A percentile compares a stretch with the other conserved stretches of the same genome.
phyloP scores from a whole-genome alignment of 2,329 filamentous ascomycete genomes.

The Botrytis tulipae region DNA sequence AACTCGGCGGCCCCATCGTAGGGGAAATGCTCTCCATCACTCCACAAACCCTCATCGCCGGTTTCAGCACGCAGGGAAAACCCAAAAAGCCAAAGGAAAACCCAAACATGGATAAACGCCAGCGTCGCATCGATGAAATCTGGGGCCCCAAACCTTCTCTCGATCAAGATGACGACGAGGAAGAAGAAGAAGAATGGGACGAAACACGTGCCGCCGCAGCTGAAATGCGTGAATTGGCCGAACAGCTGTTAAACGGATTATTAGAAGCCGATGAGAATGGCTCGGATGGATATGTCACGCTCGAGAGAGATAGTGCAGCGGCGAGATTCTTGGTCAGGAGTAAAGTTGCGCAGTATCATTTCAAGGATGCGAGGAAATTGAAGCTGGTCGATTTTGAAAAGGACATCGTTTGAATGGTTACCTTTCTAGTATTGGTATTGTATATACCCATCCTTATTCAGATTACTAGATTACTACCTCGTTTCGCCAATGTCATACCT shows the following conservation, averaged over 20 bases:
- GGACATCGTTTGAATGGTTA: conserved; percentile 39
- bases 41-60: conserved; percentile 56
- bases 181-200: conserved; percentile 43
- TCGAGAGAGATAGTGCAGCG: conserved; percentile 60
- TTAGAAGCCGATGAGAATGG: conserved; percentile 54
- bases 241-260: conserved; percentile 59
- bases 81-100: conserved; percentile 48
- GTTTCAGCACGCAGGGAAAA: conserved; percentile 60
- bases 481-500: neutral
- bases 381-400: conserved; percentile 63
- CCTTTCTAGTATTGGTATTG: too few species aligned
- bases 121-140: conserved; percentile 63
- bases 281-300: conserved; percentile 56
- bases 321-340: conserved; percentile 63
- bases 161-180: conserved; percentile 34
- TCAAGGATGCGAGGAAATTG: conserved; percentile 58
- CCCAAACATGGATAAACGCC: conserved; percentile 50
- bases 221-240: conserved; percentile 60
- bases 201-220: conserved; percentile 47
- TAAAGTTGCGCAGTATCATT: conserved; percentile 66
- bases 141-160: conserved; percentile 45
- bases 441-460: neutral
- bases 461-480: too few species aligned
- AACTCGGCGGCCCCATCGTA: conserved; percentile 78
- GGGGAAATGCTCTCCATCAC: conserved; percentile 69